Evolutionary conservation across 2,329 filamentous ascomycete species (phyloP).

Genomic region (Beauveria sp.): DNA sequence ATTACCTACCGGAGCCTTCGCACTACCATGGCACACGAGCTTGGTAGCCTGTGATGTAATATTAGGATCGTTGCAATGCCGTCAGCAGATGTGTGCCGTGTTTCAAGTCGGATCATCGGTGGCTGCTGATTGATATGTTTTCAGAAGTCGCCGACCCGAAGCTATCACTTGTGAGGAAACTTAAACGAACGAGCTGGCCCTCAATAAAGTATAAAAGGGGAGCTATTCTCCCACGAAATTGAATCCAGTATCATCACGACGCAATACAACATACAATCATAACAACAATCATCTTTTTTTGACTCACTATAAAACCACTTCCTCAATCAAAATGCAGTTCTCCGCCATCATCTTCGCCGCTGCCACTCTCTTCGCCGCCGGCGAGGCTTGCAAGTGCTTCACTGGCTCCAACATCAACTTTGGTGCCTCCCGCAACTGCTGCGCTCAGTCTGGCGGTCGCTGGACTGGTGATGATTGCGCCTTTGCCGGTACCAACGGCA

Average conservation of each 20-base stretch:
- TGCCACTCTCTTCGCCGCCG: background rate
- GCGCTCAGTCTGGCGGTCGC: background rate
- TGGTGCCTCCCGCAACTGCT: background rate
- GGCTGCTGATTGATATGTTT: background rate
- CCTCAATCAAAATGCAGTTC: background rate
- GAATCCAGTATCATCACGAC: background rate
- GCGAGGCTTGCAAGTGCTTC: constrained; percentile 4
- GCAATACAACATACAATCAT: background rate
- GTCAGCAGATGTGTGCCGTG: background rate
- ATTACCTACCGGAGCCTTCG: background rate
- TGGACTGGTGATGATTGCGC: constrained; percentile 2
- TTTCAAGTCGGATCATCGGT: background rate
- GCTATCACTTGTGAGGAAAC: background rate
- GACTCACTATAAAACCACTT: background rate
- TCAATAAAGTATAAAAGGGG: background rate
- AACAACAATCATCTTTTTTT: background rate
- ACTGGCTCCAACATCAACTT: background rate
- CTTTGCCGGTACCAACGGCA: background rate
- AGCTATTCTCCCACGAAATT: background rate
- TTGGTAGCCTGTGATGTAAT: background rate
- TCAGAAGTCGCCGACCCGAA: background rate
- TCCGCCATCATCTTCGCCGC: background rate
- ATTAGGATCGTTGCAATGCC: background rate
- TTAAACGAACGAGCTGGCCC: background rate
- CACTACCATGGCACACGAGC: background rate